Evolutionary conservation across 352 stramenopile genomes (phyloP).

Genomic region (Pythium brachiatum): DNA sequence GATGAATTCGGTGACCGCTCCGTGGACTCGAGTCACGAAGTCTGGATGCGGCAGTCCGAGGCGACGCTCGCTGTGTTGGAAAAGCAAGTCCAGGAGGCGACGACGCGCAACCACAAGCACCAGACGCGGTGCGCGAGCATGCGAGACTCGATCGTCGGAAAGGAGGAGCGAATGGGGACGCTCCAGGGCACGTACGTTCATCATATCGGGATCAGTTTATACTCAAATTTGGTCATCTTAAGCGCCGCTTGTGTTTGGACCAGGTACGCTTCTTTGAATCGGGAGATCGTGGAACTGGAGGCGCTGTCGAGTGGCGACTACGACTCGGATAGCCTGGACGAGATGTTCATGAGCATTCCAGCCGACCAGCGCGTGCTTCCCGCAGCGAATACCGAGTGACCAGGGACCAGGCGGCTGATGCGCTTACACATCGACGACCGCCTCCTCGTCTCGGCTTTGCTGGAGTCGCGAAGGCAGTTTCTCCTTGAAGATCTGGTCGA

Average conservation of each 20-base stretch:
- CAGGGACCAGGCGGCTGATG: background rate
- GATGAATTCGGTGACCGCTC: constrained; percentile 5
- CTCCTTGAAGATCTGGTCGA: constrained; percentile 76
- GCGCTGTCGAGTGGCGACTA: constrained; percentile 34
- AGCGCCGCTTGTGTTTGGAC: background rate
- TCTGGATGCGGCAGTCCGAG: constrained; percentile 22
- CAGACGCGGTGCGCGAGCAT: constrained; percentile 35
- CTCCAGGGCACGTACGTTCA: constrained; percentile 21
- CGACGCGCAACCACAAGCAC: constrained; percentile 33
- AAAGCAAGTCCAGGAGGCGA: constrained; percentile 26
- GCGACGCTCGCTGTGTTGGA: constrained; percentile 18
- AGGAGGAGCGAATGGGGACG: constrained; percentile 23
- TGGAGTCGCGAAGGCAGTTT: constrained; percentile 64
- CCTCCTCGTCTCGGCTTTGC: constrained; percentile 67
- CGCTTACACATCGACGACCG: constrained; percentile 64
- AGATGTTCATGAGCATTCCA: constrained; percentile 50
- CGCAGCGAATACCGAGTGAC: background rate
- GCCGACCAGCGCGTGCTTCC: constrained; percentile 30
- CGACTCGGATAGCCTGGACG: constrained; percentile 36
- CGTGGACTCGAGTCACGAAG: constrained; percentile 1
- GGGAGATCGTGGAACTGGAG: constrained; percentile 42
- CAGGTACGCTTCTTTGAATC: constrained; percentile 42
- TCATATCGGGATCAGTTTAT: background rate
- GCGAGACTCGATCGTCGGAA: constrained; percentile 19
- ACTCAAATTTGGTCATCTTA: background rate